Conservation (phyloP, 768 basidiomycete genomes). For the Tricholoma flavovirens region DNA sequence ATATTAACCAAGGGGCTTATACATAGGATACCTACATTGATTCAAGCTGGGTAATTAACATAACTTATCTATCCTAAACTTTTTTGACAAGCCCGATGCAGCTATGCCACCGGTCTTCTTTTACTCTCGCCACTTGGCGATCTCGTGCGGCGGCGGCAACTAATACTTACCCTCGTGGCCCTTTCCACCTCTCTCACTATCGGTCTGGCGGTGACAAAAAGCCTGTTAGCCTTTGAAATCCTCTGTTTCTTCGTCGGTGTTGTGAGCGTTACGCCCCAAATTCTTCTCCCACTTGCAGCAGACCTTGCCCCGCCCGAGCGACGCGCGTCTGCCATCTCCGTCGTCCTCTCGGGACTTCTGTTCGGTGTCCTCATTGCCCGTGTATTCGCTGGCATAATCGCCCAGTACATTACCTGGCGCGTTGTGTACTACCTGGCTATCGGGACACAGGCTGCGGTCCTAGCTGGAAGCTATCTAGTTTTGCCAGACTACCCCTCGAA, state of each 20-base stretch:
- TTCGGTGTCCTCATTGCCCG: constrained; percentile 72
- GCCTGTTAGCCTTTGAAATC: constrained; percentile 54
- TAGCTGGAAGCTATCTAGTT: constrained; percentile 52
- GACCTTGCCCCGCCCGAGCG: constrained; percentile 75
- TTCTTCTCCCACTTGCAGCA: constrained; percentile 72
- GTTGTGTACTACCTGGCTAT: constrained; percentile 77
- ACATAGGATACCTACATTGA: constrained; percentile 59
- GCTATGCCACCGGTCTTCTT: constrained; percentile 69
- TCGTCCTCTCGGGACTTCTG: constrained; percentile 62
- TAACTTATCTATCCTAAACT: not conserved
- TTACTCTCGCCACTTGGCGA: constrained; percentile 82
- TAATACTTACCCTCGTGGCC: constrained; percentile 55
- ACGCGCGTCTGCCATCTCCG: constrained; percentile 70
- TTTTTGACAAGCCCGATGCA: constrained; percentile 17
- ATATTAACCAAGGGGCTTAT: constrained; percentile 8
- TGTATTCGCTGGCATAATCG: constrained; percentile 70
- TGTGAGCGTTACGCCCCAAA: constrained; percentile 68
- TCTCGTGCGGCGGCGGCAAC: constrained; percentile 66
- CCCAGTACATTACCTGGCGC: constrained; percentile 64
- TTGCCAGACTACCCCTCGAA: constrained; percentile 86
- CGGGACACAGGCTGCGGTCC: constrained; percentile 57
- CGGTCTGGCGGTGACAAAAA: constrained; percentile 60
- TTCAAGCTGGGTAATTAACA: constrained; percentile 55
- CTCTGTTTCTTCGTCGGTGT: constrained; percentile 70
- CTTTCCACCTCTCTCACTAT: constrained; percentile 57